Evolutionary conservation across 305 asterid genomes (phyloP).

Genomic region (Fraxinus sp.): DNA sequence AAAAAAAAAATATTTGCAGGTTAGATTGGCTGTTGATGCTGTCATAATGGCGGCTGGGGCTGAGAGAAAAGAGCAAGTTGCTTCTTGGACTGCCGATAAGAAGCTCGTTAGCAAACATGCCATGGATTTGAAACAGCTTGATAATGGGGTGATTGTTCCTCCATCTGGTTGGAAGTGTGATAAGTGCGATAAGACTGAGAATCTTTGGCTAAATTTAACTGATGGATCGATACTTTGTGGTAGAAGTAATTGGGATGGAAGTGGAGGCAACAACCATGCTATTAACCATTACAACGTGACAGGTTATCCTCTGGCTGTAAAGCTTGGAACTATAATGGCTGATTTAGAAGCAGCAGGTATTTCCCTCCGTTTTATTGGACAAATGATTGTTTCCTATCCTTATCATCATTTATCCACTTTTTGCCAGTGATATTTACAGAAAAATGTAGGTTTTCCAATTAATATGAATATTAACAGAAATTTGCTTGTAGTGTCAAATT

Average conservation of each 20-base stretch:
- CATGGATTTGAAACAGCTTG: slow-evolving; percentile 71
- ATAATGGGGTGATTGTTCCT: slow-evolving; percentile 77
- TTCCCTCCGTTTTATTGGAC: slow-evolving; percentile 29
- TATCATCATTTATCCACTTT: slow-evolving; percentile 15
- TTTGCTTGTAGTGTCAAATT: background rate
- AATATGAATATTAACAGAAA: background rate
- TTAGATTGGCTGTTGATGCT: slow-evolving; percentile 86
- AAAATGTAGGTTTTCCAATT: background rate
- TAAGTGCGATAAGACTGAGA: slow-evolving; percentile 85
- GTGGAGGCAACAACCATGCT: slow-evolving; percentile 96
- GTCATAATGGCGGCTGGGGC: slow-evolving; percentile 75
- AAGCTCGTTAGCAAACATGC: slow-evolving; percentile 77
- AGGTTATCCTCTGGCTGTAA: slow-evolving; percentile 85
- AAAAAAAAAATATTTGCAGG: slow-evolving; percentile 66
- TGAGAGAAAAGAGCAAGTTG: slow-evolving; percentile 90
- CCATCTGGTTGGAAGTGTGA: slow-evolving; percentile 96
- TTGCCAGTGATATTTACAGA: background rate
- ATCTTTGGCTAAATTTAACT: slow-evolving; percentile 94
- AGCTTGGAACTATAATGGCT: slow-evolving; percentile 93
- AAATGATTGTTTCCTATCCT: slow-evolving; percentile 17
- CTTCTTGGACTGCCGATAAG: slow-evolving; percentile 89
- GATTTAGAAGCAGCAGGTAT: slow-evolving; percentile 96
- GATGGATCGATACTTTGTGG: slow-evolving; percentile 95
- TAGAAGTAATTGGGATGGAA: slow-evolving; percentile 89
- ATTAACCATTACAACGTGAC: slow-evolving; percentile 65